phyloP scores from a whole-genome alignment of 1,284 basidiomycete species.

The Chalciporus sp. region DNA sequence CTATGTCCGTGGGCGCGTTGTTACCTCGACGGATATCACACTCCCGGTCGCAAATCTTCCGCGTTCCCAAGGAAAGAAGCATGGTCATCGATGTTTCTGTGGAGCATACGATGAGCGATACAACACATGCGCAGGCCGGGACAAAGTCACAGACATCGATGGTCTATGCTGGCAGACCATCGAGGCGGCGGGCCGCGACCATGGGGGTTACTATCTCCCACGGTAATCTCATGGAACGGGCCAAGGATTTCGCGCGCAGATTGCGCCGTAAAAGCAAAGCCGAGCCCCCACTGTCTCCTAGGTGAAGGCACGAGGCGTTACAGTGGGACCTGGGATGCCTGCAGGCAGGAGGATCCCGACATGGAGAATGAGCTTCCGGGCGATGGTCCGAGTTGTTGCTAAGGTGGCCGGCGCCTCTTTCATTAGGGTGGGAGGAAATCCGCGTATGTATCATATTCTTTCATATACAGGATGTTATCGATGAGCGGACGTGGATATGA shows the following conservation, averaged over 20 bases:
- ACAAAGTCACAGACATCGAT: constrained; percentile 27
- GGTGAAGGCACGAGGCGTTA: constrained; percentile 16
- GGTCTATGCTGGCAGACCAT: constrained; percentile 39
- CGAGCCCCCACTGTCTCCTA: constrained; percentile 14
- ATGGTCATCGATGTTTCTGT: constrained; percentile 62
- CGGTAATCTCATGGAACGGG: constrained; percentile 47
- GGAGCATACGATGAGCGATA: constrained; percentile 54
- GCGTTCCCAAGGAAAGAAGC: constrained; percentile 34
- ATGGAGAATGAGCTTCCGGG: background rate
- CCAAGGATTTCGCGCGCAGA: constrained; percentile 51
- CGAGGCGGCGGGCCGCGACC: constrained; percentile 44
- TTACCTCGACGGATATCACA: constrained; percentile 57
- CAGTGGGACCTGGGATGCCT: constrained; percentile 14
- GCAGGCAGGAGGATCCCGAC: background rate
- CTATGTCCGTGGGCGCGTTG: constrained; percentile 49
- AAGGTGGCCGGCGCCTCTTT: constrained; percentile 27
- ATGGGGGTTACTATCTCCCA: constrained; percentile 38
- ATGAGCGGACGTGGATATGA: constrained; percentile 18
- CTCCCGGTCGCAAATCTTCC: constrained; percentile 47
- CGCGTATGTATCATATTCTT: constrained; percentile 19
- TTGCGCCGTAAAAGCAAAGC: constrained; percentile 48
- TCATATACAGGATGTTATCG: constrained; percentile 30
- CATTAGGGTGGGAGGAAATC: constrained; percentile 13
- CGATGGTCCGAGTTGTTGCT: constrained; percentile 25
- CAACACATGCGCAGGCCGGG: constrained; percentile 33